Evolutionary conservation across 768 basidiomycete species (phyloP).

Genomic region (Tylopilus rubrobrunneus): DNA sequence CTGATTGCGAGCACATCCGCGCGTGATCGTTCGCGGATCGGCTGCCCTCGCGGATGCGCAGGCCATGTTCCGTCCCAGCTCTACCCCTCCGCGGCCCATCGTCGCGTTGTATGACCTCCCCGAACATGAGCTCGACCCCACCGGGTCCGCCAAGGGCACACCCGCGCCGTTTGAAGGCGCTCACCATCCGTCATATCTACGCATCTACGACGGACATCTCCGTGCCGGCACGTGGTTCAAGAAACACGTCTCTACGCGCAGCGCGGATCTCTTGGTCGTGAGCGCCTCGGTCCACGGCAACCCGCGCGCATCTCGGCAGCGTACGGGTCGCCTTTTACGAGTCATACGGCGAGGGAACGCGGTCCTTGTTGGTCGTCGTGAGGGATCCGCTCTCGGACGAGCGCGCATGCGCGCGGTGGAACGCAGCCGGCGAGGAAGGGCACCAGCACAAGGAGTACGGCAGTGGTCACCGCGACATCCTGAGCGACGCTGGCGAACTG

Average conservation of each 20-base stretch:
- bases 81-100: constrained; percentile 11
- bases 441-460: constrained; percentile 2
- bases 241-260: constrained; percentile 20
- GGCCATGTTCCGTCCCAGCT: constrained; percentile 17
- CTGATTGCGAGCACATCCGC: constrained; percentile 19
- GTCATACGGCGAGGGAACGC: constrained; percentile 26
- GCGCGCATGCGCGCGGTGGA: constrained; percentile 22
- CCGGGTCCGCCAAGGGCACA: constrained; percentile 9
- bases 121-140: constrained; percentile 1
- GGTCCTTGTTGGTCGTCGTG: constrained; percentile 25
- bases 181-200: constrained; percentile 12
- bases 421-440: background rate
- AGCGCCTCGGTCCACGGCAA: constrained; percentile 14
- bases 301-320: constrained; percentile 4
- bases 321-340: constrained; percentile 13
- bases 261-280: constrained; percentile 25
- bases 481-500: constrained; percentile 2
- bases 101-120: constrained; percentile 24
- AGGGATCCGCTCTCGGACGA: constrained; percentile 18
- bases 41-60: background rate
- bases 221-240: constrained; percentile 22
- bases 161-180: constrained; percentile 17
- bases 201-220: constrained; percentile 20
- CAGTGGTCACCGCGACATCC: background rate
- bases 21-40: constrained; percentile 6